Conservation (phyloP, 257 asterid genomes). For the Nicotiana knightiana region DNA sequence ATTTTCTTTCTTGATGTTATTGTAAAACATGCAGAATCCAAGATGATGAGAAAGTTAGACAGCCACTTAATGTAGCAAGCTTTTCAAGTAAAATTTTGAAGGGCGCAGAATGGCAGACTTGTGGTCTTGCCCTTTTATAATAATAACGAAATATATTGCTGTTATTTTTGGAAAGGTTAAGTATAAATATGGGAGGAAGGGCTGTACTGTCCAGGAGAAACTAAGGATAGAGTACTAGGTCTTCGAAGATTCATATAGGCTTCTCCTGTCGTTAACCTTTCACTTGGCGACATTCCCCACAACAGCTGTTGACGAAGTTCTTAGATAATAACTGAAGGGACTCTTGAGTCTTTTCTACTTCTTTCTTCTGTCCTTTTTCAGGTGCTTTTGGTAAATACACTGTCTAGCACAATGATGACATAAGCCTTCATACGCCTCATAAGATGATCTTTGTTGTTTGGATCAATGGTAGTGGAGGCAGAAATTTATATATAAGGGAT, state of each 20-base stretch:
- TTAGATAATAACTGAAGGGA: neutral
- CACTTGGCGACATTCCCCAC: neutral
- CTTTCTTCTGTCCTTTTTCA: neutral
- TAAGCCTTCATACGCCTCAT: neutral
- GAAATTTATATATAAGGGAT: too few species aligned
- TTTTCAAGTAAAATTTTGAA: neutral
- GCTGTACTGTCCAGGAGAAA: neutral
- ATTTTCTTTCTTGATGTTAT: neutral
- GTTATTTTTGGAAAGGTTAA: neutral
- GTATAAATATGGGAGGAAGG: neutral
- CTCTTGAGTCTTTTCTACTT: neutral
- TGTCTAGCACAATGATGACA: neutral
- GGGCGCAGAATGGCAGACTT: neutral
- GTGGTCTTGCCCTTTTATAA: neutral
- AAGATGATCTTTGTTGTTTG: neutral
- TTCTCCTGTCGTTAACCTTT: neutral
- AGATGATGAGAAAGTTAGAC: neutral
- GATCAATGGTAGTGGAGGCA: too few species aligned
- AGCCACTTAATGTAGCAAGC: neutral
- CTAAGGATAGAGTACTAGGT: neutral
- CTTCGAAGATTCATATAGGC: neutral
- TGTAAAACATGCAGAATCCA: conserved; percentile 1
- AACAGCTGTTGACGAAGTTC: neutral
- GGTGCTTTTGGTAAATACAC: neutral
- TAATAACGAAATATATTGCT: neutral